phyloP scores from a whole-genome alignment of 257 asterid genomes.

The Rhazya stricta region DNA sequence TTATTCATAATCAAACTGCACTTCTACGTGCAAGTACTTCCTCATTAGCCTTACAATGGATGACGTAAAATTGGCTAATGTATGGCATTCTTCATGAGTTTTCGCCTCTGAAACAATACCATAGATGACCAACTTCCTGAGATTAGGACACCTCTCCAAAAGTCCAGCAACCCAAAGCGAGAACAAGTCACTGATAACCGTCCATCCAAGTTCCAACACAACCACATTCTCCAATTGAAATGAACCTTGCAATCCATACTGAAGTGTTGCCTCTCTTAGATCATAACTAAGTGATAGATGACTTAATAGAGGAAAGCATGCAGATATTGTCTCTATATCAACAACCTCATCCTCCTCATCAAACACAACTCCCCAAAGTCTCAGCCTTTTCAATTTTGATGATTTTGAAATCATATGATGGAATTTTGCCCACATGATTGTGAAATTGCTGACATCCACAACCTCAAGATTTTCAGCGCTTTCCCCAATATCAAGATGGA shows the following conservation, averaged over 20 bases:
- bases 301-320: constrained; percentile 67
- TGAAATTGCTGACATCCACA: constrained; percentile 88
- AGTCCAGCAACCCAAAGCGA: constrained; percentile 73
- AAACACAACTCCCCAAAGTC: constrained; percentile 91
- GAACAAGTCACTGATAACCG: constrained; percentile 64
- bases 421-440: constrained; percentile 89
- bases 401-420: constrained; percentile 85
- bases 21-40: constrained; percentile 63
- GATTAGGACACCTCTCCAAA: constrained; percentile 66
- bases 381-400: constrained; percentile 56
- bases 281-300: constrained; percentile 76
- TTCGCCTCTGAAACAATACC: constrained; percentile 90
- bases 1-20: constrained; percentile 74
- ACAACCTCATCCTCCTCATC: constrained; percentile 90
- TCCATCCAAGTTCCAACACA: constrained; percentile 89
- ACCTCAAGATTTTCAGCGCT: constrained; percentile 72
- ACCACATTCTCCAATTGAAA: constrained; percentile 64
- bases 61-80: constrained; percentile 66
- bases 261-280: constrained; percentile 62
- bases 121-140: constrained; percentile 65
- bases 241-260: constrained; percentile 67
- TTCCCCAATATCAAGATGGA: constrained; percentile 89
- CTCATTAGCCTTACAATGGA: constrained; percentile 69
- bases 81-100: constrained; percentile 76
- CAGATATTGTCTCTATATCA: constrained; percentile 74